A percentile compares a stretch with the other conserved stretches of the same genome.
Evolutionary conservation across 495 filamentous ascomycete species (phyloP).

Genomic region (Podospora appendiculata): DNA sequence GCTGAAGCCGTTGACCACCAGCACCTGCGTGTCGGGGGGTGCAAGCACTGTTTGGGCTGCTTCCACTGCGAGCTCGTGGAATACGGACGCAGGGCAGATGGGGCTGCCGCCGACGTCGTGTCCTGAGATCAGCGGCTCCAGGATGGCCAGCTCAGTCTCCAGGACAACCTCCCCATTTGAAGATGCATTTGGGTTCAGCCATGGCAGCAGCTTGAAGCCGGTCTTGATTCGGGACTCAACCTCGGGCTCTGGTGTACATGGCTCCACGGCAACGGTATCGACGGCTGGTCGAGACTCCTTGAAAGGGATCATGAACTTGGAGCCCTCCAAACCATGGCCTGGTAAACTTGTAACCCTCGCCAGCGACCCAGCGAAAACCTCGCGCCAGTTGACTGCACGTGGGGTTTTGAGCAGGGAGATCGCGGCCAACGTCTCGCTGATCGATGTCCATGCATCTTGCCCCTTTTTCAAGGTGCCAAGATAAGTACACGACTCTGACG

Average conservation of each 20-base stretch:
- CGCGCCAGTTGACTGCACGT: not conserved
- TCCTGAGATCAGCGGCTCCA: not conserved
- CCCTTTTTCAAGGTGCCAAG: not conserved
- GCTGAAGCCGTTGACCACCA: not conserved
- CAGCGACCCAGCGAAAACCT: not conserved
- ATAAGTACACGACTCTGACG: not conserved
- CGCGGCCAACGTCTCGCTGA: not conserved
- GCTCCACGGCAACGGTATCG: not conserved
- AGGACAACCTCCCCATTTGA: not conserved
- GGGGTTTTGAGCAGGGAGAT: not conserved
- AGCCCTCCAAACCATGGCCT: not conserved
- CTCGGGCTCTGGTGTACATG: not conserved
- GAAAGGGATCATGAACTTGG: not conserved
- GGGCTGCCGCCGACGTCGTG: not conserved
- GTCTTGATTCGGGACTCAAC: not conserved
- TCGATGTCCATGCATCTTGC: not conserved
- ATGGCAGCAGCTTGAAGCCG: not conserved
- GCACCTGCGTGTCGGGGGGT: not conserved
- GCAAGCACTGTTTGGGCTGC: not conserved
- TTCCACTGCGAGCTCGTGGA: not conserved
- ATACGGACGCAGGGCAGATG: not conserved
- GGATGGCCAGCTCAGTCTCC: not conserved
- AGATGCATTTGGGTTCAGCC: not conserved
- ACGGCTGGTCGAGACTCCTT: not conserved
- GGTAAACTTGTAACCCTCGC: not conserved